Percentiles rank a stretch among this genome's conserved stretches.
Conservation (phyloP, 2,329 filamentous ascomycete genomes). For the Trichoderma guizhouense region DNA sequence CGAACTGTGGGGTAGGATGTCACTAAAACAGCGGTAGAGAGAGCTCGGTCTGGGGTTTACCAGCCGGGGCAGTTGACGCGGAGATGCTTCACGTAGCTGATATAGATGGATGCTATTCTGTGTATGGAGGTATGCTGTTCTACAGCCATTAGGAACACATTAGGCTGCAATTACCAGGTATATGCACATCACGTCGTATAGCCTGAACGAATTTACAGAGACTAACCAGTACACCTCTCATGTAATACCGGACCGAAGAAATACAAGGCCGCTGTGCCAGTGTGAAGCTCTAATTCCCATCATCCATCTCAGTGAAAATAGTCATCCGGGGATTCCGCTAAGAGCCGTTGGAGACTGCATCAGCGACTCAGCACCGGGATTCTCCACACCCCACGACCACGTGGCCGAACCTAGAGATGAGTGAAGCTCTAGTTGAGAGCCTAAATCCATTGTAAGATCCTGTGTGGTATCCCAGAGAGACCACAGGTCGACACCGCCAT, state of each 20-base stretch:
- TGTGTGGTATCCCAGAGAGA: constrained; percentile 13
- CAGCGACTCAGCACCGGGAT: not conserved
- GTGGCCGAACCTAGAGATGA: constrained; percentile 2
- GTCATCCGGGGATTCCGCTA: not conserved
- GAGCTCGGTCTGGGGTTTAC: not conserved
- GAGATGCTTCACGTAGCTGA: not conserved
- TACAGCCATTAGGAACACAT: not conserved
- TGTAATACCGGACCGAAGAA: not conserved
- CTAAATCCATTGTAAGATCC: constrained; percentile 7
- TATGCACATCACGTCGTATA: not conserved
- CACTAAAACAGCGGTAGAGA: not conserved
- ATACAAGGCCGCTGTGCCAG: not conserved
- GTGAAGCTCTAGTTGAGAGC: constrained; percentile 9
- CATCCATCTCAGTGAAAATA: not conserved
- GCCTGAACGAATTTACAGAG: not conserved
- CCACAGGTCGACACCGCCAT: not conserved
- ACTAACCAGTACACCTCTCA: not conserved
- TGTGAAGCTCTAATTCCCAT: not conserved
- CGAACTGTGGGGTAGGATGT: constrained; percentile 1
- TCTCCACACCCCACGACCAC: constrained; percentile 11
- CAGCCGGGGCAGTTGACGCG: not conserved
- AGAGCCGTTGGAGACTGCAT: not conserved
- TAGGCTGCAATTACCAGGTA: not conserved
- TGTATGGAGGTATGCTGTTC: not conserved
- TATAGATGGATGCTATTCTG: not conserved